Conservation (phyloP, 2,329 filamentous ascomycete species). For the Aspergillus terreus region DNA sequence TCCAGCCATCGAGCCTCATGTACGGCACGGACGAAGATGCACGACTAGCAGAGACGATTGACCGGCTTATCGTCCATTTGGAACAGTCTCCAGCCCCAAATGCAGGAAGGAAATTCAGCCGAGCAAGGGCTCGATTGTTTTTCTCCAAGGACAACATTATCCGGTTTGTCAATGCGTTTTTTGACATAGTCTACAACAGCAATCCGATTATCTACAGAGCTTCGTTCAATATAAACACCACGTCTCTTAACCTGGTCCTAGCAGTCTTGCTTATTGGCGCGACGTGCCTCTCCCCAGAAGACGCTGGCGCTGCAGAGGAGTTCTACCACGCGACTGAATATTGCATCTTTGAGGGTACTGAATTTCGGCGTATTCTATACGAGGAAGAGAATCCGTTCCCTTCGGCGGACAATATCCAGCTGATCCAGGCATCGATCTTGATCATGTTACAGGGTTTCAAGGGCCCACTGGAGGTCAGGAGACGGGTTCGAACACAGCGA, state of each 20-base stretch:
- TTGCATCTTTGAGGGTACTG: background rate
- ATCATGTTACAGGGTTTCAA: background rate
- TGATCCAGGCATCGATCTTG: background rate
- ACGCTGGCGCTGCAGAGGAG: background rate
- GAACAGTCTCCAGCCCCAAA: background rate
- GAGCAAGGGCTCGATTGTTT: background rate
- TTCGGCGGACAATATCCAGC: background rate
- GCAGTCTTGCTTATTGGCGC: background rate
- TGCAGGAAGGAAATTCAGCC: background rate
- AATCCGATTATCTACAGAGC: background rate
- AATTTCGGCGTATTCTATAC: background rate
- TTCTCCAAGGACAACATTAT: background rate
- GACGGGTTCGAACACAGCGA: background rate
- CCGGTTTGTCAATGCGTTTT: background rate
- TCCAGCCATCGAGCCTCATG: background rate
- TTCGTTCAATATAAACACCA: conserved; percentile 1
- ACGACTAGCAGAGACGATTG: background rate
- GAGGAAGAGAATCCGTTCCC: background rate
- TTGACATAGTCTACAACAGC: background rate
- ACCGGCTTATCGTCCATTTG: background rate
- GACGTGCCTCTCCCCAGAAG: background rate
- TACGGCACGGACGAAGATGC: background rate
- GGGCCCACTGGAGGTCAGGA: background rate
- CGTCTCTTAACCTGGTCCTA: background rate
- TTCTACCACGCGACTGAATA: background rate